Evolutionary conservation across 2,329 filamentous ascomycete species (phyloP), one percentile per base, ranked within the genome.

Genomic region (Penicillium sp.): DNA sequence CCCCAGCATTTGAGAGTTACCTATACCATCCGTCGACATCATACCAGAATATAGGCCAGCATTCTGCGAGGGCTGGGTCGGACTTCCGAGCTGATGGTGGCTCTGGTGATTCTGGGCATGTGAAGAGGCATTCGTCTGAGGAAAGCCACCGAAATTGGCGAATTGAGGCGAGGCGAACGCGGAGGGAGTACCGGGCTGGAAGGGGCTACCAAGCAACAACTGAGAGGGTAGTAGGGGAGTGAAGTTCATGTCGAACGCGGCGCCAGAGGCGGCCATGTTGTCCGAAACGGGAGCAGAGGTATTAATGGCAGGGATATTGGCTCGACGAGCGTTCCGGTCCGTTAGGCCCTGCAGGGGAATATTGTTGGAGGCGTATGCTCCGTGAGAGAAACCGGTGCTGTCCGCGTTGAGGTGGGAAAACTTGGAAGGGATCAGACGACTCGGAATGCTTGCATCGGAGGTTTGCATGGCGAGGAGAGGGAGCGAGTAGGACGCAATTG

Each of bases 171-270:
- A 95, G 54, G 84, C 83, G 71, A 96, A 97, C 33, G 87, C 84
- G 31, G 85, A 87, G 3, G 91, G 91, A 5, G 88, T 95, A 35
- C 90, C 93, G 12, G 93, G 89, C 73, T 97, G 93, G 73, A 97
- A 97, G 17, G 93, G 93, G 70, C 89, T 96, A 41, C 93, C 93
- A 44, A 97, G 84, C 22, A 98, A 82, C 61, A 98, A 77, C 72
- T 96, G 88, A 31, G 91, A 97, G 32, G 93, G 93, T 32, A 98
- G 81, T 58, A 98, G 79, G 57, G 93, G 91, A 9, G 93, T 96
- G 72, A 96, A 97, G 73, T 97, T 93, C 91, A 97, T 96, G 66
- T 97, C 93, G 66, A 89, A 95, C n/a, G n/a, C n/a, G n/a, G n/a
- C n/a, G 38, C 81, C 88, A 15, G 93, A 90, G 47, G 71, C 72